Percentiles rank a stretch among this genome's conserved stretches.
Evolutionary conservation across 2,329 filamentous ascomycete species (phyloP).

Genomic region (Verticillium dahliae): DNA sequence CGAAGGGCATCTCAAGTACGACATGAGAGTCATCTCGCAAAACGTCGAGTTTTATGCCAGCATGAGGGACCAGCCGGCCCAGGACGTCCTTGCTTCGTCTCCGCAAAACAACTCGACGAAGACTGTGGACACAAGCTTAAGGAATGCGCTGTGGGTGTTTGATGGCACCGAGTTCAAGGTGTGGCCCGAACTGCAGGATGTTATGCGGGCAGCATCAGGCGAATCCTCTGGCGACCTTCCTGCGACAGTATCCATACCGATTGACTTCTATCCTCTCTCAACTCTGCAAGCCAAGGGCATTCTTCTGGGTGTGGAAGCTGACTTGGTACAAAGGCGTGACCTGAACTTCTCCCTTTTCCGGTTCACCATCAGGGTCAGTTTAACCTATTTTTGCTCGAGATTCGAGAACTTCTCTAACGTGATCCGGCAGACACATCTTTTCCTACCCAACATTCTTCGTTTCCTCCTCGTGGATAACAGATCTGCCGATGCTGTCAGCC

Average conservation of each 20-base stretch:
- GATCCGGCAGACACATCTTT: slow-evolving; percentile 69
- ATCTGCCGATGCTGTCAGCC: slow-evolving; percentile 70
- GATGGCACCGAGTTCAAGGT: slow-evolving; percentile 79
- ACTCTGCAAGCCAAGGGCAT: slow-evolving; percentile 85
- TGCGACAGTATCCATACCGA: slow-evolving; percentile 65
- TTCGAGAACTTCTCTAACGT: slow-evolving; percentile 1
- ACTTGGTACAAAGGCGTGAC: slow-evolving; percentile 88
- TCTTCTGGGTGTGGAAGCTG: slow-evolving; percentile 82
- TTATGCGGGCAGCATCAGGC: slow-evolving; percentile 63
- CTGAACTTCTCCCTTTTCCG: slow-evolving; percentile 86
- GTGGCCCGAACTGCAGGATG: slow-evolving; percentile 84
- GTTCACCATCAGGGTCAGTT: slow-evolving; percentile 75
- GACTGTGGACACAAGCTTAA: slow-evolving; percentile 33
- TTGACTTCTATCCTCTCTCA: slow-evolving; percentile 96
- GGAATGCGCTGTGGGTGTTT: slow-evolving; percentile 91
- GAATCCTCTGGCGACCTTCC: slow-evolving; percentile 66
- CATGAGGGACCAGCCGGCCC: slow-evolving; percentile 72
- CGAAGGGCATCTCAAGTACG: slow-evolving; percentile 84
- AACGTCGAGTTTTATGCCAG: slow-evolving; percentile 93
- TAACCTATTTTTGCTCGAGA: slow-evolving; percentile 74
- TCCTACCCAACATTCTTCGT: slow-evolving; percentile 80
- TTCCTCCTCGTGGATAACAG: slow-evolving; percentile 71
- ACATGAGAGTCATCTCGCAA: slow-evolving; percentile 94
- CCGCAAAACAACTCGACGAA: background rate
- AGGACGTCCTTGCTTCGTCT: background rate